These are phyloP conservation scores for Marchantia paleacea DNA, from an alignment of 225 moss, liverwort and hornwort species.

Conservation along the genomic window DNA sequence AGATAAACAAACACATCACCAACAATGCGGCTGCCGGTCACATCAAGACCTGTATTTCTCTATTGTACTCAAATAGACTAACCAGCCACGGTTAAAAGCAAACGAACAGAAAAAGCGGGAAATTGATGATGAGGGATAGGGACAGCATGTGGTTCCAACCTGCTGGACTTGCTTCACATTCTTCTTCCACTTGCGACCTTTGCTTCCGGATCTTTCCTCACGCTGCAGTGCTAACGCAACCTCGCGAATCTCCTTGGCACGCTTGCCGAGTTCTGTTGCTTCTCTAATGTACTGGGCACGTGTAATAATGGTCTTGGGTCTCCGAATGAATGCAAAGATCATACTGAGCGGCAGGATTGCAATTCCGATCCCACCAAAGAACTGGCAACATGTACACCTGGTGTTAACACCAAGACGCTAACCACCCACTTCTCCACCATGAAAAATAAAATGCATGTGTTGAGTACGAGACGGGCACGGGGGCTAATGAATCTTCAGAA, in stretches of 20 bases:
- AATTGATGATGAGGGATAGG: neutral
- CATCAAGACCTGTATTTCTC: neutral
- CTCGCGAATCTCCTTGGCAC: constrained; percentile 86
- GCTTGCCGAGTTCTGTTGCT: constrained; percentile 82
- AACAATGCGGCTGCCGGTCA: neutral
- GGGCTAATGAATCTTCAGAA: too few species aligned
- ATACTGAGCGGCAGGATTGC: constrained; percentile 76
- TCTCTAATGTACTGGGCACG: constrained; percentile 80
- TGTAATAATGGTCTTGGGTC: constrained; percentile 76
- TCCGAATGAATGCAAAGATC: constrained; percentile 69
- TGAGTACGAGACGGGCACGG: too few species aligned
- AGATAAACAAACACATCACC: neutral
- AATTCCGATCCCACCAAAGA: constrained; percentile 89
- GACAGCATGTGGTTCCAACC: constrained; percentile 34
- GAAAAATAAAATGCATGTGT: too few species aligned
- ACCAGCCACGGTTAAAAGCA: neutral
- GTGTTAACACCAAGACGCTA: neutral
- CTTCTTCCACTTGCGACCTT: constrained; percentile 95
- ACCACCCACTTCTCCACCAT: too few species aligned
- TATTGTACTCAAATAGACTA: too few species aligned
- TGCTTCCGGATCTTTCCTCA: constrained; percentile 79
- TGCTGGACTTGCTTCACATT: constrained; percentile 88
- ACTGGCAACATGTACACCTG: constrained; percentile 36
- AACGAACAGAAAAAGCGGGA: neutral
- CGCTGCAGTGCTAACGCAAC: constrained; percentile 75